These are phyloP conservation scores for Pseudogymnoascus sp. DNA, from an alignment of 2,329 filamentous ascomycete genomes.

Conservation along the genomic window DNA sequence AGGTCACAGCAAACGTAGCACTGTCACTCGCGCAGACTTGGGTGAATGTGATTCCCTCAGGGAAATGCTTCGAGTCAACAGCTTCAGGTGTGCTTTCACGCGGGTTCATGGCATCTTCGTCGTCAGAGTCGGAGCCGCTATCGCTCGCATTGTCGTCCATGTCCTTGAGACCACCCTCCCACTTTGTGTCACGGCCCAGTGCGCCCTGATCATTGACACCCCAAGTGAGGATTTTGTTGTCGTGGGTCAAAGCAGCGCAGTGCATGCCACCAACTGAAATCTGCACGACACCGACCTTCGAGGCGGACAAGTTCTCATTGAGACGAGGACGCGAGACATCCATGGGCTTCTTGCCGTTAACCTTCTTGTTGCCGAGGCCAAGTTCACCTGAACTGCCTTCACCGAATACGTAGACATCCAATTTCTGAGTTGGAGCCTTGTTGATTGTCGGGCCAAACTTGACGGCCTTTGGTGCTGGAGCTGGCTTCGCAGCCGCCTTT, in stretches of 20 bases:
- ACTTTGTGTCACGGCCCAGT: slow-evolving; percentile 64
- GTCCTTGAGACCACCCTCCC: slow-evolving; percentile 56
- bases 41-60: slow-evolving; percentile 52
- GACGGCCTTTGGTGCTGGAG: slow-evolving; percentile 26
- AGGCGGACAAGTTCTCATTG: slow-evolving; percentile 51
- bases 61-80: slow-evolving; percentile 52
- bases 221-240: slow-evolving; percentile 79
- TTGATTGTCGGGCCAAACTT: slow-evolving; percentile 47
- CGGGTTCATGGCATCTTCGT: slow-evolving; percentile 60
- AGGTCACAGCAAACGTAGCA: slow-evolving; percentile 67
- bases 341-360: slow-evolving; percentile 51
- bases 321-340: slow-evolving; percentile 69
- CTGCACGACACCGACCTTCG: slow-evolving; percentile 60
- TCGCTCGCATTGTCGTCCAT: slow-evolving; percentile 38
- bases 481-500: slow-evolving; percentile 21
- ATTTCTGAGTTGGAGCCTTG: slow-evolving; percentile 49
- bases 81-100: slow-evolving; percentile 59
- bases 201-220: slow-evolving; percentile 82
- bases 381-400: slow-evolving; percentile 77
- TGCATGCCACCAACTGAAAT: slow-evolving; percentile 79
- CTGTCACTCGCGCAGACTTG: slow-evolving; percentile 68
- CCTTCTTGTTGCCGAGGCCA: slow-evolving; percentile 63
- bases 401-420: slow-evolving; percentile 75
- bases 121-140: slow-evolving; percentile 40
- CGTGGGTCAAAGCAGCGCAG: slow-evolving; percentile 64